These are phyloP conservation scores for Chaetomiaceae sp. DNA, from an alignment of 2,329 filamentous ascomycete species.

Conservation along the genomic window DNA sequence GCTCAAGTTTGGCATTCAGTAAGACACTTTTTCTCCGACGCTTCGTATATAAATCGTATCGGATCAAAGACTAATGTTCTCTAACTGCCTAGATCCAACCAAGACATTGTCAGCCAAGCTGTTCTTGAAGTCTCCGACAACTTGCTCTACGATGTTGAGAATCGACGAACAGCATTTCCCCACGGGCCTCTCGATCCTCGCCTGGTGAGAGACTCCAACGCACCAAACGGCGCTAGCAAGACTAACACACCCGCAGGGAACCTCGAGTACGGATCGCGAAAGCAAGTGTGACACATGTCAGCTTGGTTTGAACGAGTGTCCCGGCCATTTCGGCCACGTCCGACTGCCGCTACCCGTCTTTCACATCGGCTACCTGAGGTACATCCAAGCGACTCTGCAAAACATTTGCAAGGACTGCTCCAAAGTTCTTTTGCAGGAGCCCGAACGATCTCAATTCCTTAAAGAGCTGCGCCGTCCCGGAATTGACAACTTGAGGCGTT, in stretches of 20 bases:
- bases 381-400: conserved; percentile 86
- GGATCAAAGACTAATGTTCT: conserved; percentile 9
- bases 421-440: conserved; percentile 74
- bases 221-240: neutral
- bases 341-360: conserved; percentile 87
- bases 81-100: conserved; percentile 61
- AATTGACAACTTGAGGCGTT: conserved; percentile 80
- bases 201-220: conserved; percentile 43
- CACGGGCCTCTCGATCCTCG: conserved; percentile 86
- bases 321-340: conserved; percentile 93
- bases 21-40: conserved; percentile 30
- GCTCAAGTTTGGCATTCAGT: conserved; percentile 92
- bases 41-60: neutral
- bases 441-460: conserved; percentile 72
- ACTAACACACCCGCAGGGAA: conserved; percentile 50
- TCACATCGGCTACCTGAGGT: conserved; percentile 92
- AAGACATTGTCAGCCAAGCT: conserved; percentile 92
- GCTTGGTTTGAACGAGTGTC: conserved; percentile 75
- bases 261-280: conserved; percentile 71
- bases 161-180: conserved; percentile 67
- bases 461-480: conserved; percentile 74
- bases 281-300: conserved; percentile 74
- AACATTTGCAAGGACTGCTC: conserved; percentile 97
- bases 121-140: conserved; percentile 93
- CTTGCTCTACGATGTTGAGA: conserved; percentile 85